Conservation (phyloP, 2,329 filamentous ascomycete species). For the Beauveria rudraprayagi region DNA sequence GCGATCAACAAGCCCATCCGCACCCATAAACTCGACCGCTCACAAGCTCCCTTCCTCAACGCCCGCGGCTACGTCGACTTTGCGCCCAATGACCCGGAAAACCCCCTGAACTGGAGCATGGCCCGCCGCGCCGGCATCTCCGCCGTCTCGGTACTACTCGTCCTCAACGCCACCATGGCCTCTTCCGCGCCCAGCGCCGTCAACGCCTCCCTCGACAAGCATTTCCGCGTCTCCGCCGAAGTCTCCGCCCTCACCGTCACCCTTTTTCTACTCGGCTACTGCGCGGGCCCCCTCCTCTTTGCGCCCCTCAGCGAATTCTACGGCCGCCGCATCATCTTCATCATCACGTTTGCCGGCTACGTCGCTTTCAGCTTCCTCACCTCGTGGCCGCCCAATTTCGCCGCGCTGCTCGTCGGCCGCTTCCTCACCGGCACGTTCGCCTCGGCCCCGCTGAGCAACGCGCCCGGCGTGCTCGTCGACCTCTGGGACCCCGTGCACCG, state of each 20-base stretch:
- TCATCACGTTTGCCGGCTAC: constrained; percentile 40
- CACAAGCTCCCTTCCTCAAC: constrained; percentile 35
- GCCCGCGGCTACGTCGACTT: constrained; percentile 44
- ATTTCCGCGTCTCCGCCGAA: constrained; percentile 39
- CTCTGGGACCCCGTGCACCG: constrained; percentile 45
- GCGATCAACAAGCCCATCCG: constrained; percentile 46
- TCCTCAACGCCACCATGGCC: constrained; percentile 49
- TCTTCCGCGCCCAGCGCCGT: constrained; percentile 17
- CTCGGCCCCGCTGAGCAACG: constrained; percentile 39
- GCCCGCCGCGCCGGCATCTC: constrained; percentile 34
- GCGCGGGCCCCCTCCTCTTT: constrained; percentile 49
- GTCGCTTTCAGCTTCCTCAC: constrained; percentile 45
- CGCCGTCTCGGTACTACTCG: constrained; percentile 33
- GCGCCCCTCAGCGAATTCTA: constrained; percentile 51
- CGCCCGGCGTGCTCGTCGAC: constrained; percentile 45
- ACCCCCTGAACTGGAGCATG: constrained; percentile 40
- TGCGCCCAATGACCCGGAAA: constrained; percentile 40
- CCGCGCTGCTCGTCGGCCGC: constrained; percentile 41
- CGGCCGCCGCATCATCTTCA: constrained; percentile 45
- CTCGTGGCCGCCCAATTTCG: constrained; percentile 47
- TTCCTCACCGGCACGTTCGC: constrained; percentile 50
- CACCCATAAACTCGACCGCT: constrained; percentile 22
- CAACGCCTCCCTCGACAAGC: constrained; percentile 27
- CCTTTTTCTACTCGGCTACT: constrained; percentile 48
- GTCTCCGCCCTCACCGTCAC: constrained; percentile 43